Evolutionary conservation across 1,139 yeast species (phyloP).

Genomic region (Hansenula anomala): DNA sequence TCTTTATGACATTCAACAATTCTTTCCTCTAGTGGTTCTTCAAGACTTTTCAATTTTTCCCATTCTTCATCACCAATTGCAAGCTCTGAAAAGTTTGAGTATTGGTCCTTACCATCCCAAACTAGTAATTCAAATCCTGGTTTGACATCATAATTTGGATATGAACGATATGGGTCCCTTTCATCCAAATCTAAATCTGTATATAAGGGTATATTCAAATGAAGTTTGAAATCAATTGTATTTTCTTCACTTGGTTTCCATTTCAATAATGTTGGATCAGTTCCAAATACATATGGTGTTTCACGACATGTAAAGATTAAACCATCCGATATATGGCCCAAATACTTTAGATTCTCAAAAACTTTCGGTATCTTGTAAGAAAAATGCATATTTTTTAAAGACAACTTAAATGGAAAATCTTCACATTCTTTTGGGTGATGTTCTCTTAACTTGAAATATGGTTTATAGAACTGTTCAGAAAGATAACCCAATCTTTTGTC

Average conservation of each 20-base stretch:
- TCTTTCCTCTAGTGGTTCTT: slow-evolving; percentile 87
- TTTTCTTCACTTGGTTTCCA: slow-evolving; percentile 99
- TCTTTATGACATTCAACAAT: slow-evolving; percentile 76
- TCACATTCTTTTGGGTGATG: slow-evolving; percentile 68
- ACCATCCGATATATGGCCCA: slow-evolving; percentile 92
- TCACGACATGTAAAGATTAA: slow-evolving; percentile 88
- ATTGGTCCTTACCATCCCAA: slow-evolving; percentile 74
- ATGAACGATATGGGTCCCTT: slow-evolving; percentile 68
- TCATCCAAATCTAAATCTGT: slow-evolving; percentile 70
- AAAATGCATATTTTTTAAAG: slow-evolving; percentile 82
- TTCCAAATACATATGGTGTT: slow-evolving; percentile 83
- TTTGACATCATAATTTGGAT: slow-evolving; percentile 73
- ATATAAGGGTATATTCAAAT: slow-evolving; percentile 58
- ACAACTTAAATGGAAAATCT: slow-evolving; percentile 79
- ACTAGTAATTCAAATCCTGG: slow-evolving; percentile 65
- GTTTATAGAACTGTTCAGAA: slow-evolving; percentile 76
- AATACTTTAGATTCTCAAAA: slow-evolving; percentile 63
- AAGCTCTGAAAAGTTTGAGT: slow-evolving; percentile 65
- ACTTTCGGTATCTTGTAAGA: slow-evolving; percentile 76
- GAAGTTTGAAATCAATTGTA: slow-evolving; percentile 80
- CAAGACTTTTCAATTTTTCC: slow-evolving; percentile 63
- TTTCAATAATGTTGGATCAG: slow-evolving; percentile 75
- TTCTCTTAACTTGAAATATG: slow-evolving; percentile 67
- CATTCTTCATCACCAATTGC: slow-evolving; percentile 70
- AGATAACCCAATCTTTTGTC: slow-evolving; percentile 85